These are phyloP conservation scores for Saksenaea vasiformis DNA, from an alignment of 371 early-diverging fungal genomes.

Conservation along the genomic window DNA sequence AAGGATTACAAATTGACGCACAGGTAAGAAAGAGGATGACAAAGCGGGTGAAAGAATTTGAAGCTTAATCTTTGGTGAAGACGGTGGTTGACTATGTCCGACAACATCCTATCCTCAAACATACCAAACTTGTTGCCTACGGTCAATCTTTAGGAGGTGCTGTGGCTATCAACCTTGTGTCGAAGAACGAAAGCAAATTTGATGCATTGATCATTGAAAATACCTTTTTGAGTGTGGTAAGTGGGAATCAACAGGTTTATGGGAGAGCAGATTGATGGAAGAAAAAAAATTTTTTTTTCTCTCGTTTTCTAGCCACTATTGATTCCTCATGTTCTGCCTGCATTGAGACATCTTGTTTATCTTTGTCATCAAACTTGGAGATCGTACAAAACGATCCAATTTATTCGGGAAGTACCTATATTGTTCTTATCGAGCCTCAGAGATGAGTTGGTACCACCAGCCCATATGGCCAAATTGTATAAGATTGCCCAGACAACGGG, in stretches of 20 bases:
- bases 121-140: slow-evolving; percentile 82
- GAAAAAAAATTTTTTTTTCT: background rate
- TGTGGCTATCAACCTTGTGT: slow-evolving; percentile 85
- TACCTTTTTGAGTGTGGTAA: slow-evolving; percentile 89
- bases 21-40: slow-evolving; percentile 50
- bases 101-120: slow-evolving; percentile 70
- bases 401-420: slow-evolving; percentile 72
- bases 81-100: slow-evolving; percentile 82
- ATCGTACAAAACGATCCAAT: slow-evolving; percentile 72
- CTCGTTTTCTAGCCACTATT: slow-evolving; percentile 87
- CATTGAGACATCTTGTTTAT: slow-evolving; percentile 69
- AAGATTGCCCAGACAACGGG: slow-evolving; percentile 63
- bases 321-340: slow-evolving; percentile 85
- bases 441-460: slow-evolving; percentile 90
- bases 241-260: background rate
- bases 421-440: slow-evolving; percentile 80
- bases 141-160: slow-evolving; percentile 98
- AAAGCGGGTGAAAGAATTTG: background rate
- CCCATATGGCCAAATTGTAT: slow-evolving; percentile 83
- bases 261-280: background rate
- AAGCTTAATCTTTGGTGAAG: slow-evolving; percentile 29
- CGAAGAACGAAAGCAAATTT: slow-evolving; percentile 74
- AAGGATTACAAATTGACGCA: slow-evolving; percentile 88
- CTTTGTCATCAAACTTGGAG: slow-evolving; percentile 91
- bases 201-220: slow-evolving; percentile 90